These are phyloP conservation scores for Malus hybrid DNA, from an alignment of 331 rosid genomes.

Conservation along the genomic window DNA sequence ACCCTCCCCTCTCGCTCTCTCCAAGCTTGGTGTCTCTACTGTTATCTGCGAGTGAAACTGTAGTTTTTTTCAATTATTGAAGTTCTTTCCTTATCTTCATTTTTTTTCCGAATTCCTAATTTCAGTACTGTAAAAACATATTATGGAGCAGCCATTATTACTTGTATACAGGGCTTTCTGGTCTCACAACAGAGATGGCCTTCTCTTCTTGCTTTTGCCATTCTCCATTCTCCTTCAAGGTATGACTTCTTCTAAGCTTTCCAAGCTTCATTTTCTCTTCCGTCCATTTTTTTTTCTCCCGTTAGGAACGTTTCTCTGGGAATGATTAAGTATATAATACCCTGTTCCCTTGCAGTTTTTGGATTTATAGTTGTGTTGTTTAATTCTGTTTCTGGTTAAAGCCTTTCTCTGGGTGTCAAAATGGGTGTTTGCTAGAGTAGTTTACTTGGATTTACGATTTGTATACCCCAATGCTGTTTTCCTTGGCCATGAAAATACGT, in stretches of 20 bases:
- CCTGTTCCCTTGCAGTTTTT: too few relatives aligned
- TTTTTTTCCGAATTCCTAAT: background rate
- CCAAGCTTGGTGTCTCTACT: too few relatives aligned
- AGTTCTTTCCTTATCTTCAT: background rate
- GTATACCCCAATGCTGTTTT: background rate
- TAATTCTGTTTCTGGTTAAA: too few relatives aligned
- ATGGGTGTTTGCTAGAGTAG: background rate
- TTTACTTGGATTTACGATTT: background rate
- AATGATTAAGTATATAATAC: too few relatives aligned
- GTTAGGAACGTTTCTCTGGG: too few relatives aligned
- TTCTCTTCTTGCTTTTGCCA: slow-evolving; percentile 35
- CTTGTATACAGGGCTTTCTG: slow-evolving; percentile 10
- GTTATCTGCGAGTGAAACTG: too few relatives aligned
- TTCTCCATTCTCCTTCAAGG: slow-evolving; percentile 44
- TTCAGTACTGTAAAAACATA: background rate
- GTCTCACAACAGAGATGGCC: slow-evolving; percentile 37
- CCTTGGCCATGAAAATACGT: background rate
- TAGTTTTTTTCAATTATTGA: background rate
- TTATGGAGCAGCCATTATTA: slow-evolving; percentile 23
- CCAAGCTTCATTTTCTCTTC: background rate
- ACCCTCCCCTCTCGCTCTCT: too few relatives aligned
- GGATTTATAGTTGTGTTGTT: too few relatives aligned
- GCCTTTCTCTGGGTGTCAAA: too few relatives aligned
- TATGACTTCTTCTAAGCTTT: slow-evolving; percentile 8
- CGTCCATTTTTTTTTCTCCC: background rate